Percentiles rank a stretch among this genome's conserved stretches.
phyloP scores from a whole-genome alignment of 1,139 yeast genomes.

The Taphrina deformans region DNA sequence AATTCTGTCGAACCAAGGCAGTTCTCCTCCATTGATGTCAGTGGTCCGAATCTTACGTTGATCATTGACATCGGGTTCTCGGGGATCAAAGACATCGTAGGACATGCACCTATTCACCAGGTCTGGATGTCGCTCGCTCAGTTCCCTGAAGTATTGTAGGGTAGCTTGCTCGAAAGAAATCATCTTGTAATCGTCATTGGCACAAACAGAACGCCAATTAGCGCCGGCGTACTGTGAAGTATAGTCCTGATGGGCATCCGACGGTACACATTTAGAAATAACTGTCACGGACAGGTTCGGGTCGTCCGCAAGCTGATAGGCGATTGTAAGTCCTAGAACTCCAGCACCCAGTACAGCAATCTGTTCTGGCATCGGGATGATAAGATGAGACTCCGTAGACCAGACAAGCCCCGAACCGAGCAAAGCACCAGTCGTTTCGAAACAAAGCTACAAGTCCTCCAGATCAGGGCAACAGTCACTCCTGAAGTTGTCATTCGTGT shows the following conservation, averaged over 20 bases:
- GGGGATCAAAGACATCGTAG: constrained; percentile 22
- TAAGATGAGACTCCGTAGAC: no score
- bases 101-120: constrained; percentile 27
- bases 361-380: constrained; percentile 1
- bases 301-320: constrained; percentile 52
- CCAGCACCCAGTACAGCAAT: constrained; percentile 53
- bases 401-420: no score
- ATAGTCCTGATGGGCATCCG: constrained; percentile 67
- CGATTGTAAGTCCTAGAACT: constrained; percentile 68
- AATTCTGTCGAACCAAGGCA: constrained; percentile 23
- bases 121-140: constrained; percentile 14
- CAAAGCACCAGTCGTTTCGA: no score
- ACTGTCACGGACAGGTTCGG: constrained; percentile 55
- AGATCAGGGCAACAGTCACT: no score
- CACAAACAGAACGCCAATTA: constrained; percentile 41
- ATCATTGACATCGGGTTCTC: constrained; percentile 28
- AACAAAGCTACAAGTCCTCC: no score
- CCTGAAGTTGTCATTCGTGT: no score
- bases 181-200: constrained; percentile 37
- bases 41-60: constrained; percentile 16
- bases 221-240: constrained; percentile 86
- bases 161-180: constrained; percentile 11
- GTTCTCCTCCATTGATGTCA: constrained; percentile 14
- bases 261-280: constrained; percentile 66
- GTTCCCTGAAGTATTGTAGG: neutral